Percentiles rank a stretch among this genome's conserved stretches.
phyloP scores from a whole-genome alignment of 2,329 filamentous ascomycete species.

The Colletotrichum scovillei region DNA sequence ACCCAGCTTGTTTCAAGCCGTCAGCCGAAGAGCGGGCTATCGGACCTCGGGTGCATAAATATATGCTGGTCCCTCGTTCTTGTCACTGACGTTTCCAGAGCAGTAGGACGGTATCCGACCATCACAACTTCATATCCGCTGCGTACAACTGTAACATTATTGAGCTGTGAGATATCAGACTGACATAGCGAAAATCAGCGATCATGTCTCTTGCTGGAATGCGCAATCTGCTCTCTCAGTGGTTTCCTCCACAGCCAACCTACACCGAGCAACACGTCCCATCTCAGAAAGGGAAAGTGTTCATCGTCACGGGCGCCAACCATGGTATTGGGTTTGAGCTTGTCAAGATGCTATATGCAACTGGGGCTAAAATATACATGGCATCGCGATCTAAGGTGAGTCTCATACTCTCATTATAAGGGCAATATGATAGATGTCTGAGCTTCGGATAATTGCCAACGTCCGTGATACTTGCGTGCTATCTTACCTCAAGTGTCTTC shows the following conservation, averaged over 20 bases:
- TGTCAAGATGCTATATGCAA: constrained; percentile 61
- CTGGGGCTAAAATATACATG: constrained; percentile 65
- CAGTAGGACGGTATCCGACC: no score
- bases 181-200: no score
- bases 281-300: constrained; percentile 44
- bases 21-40: background rate
- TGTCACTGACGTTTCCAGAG: no score
- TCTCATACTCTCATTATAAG: background rate
- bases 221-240: constrained; percentile 15
- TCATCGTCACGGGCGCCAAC: constrained; percentile 60
- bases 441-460: constrained; percentile 37
- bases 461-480: no score
- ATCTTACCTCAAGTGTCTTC: background rate
- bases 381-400: constrained; percentile 53
- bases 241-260: constrained; percentile 40
- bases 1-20: background rate
- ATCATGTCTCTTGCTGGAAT: background rate
- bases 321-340: constrained; percentile 61
- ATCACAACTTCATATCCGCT: no score
- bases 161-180: no score
- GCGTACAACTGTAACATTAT: no score
- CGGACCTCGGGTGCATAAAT: no score
- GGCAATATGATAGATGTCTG: background rate
- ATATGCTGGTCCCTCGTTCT: no score
- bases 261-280: constrained; percentile 42